Conservation (phyloP, 2,329 filamentous ascomycete species). For the Trichoderma atroviride region DNA sequence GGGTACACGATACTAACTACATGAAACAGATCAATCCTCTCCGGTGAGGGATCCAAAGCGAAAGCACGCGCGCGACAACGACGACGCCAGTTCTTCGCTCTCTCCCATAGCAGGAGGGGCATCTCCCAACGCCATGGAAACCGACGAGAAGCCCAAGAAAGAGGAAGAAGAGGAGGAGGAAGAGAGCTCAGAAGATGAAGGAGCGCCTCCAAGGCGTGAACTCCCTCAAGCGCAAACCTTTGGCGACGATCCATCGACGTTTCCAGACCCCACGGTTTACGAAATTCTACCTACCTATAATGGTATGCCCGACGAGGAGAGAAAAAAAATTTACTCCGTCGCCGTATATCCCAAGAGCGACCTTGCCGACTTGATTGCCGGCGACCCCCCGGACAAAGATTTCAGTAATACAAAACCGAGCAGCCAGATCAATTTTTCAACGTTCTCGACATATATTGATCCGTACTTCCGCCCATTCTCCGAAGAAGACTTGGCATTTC, state of each 20-base stretch:
- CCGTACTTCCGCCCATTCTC: slow-evolving; percentile 87
- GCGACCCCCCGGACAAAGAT: slow-evolving; percentile 88
- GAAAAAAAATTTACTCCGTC: slow-evolving; percentile 85
- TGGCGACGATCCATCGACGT: slow-evolving; percentile 88
- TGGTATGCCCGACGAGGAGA: slow-evolving; percentile 82
- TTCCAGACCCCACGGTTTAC: slow-evolving; percentile 89
- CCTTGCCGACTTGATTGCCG: slow-evolving; percentile 81
- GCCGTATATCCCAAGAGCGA: slow-evolving; percentile 79
- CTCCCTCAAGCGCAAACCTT: slow-evolving; percentile 84
- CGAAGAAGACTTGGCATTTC: slow-evolving; percentile 91
- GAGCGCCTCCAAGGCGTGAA: slow-evolving; percentile 63
- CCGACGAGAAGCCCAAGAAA: slow-evolving; percentile 56
- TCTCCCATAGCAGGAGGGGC: slow-evolving; percentile 53
- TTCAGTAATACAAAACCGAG: slow-evolving; percentile 92
- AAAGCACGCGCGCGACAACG: slow-evolving; percentile 55
- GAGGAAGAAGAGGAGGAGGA: slow-evolving; percentile 49
- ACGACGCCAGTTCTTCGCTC: slow-evolving; percentile 62
- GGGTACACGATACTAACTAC: neutral
- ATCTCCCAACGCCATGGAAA: slow-evolving; percentile 59
- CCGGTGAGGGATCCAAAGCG: slow-evolving; percentile 57
- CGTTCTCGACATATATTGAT: slow-evolving; percentile 90
- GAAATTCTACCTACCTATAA: slow-evolving; percentile 77
- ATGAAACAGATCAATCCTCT: slow-evolving; percentile 54
- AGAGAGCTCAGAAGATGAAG: slow-evolving; percentile 61
- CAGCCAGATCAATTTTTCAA: slow-evolving; percentile 91